phyloP scores from a whole-genome alignment of 192 early-diverging fungal genomes.

The Dimargaris xerosporica region DNA sequence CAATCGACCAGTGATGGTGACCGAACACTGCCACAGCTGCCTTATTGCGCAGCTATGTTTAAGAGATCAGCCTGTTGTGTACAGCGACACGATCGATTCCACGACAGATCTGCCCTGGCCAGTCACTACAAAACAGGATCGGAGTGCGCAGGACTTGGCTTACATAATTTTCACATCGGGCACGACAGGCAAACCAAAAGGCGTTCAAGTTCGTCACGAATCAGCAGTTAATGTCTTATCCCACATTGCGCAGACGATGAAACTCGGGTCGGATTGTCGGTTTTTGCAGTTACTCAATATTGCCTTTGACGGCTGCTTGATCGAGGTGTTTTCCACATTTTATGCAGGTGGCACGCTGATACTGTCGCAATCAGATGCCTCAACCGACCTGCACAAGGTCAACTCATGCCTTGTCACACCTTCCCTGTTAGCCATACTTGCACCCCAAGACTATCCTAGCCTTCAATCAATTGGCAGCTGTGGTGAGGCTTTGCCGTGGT shows the following conservation, averaged over 20 bases:
- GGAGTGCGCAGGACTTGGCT: not conserved
- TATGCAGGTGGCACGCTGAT: constrained; percentile 11
- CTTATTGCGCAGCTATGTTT: too few species aligned
- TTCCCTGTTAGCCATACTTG: not conserved
- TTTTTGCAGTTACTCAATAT: constrained; percentile 13
- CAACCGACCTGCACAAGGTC: not conserved
- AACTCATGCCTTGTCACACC: not conserved
- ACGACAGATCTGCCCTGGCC: not conserved
- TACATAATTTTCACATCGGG: constrained; percentile 14
- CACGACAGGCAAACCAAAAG: constrained; percentile 20
- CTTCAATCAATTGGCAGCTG: not conserved
- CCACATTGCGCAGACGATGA: not conserved
- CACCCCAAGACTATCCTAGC: not conserved
- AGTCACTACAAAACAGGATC: too few species aligned
- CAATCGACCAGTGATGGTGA: too few species aligned
- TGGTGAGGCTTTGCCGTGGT: constrained; percentile 3
- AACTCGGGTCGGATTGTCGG: not conserved
- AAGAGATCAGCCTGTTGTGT: too few species aligned
- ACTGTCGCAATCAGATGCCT: not conserved
- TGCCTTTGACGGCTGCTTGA: constrained; percentile 13
- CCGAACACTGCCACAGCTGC: too few species aligned
- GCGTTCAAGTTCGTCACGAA: constrained; percentile 15
- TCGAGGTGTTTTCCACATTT: constrained; percentile 8
- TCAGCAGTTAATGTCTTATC: constrained; percentile 12
- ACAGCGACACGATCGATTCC: too few species aligned